Evolutionary conservation across 768 basidiomycete species (phyloP).

Genomic region (Coprinopsis sp.): DNA sequence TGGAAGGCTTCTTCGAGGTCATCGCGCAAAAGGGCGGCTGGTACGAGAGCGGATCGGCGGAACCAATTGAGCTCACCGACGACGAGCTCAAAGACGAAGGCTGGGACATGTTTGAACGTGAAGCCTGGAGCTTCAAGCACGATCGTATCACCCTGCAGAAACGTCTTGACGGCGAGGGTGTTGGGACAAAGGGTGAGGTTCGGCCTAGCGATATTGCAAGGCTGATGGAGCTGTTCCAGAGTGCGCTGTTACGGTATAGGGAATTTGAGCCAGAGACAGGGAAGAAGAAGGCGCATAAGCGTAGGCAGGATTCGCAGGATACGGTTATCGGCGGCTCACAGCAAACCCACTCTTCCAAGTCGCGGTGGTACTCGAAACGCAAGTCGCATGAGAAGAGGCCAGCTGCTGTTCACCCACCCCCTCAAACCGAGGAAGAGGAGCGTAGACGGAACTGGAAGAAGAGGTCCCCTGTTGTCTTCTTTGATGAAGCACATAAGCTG

Average conservation of each 20-base stretch:
- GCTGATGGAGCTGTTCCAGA: constrained; percentile 83
- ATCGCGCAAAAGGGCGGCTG: constrained; percentile 56
- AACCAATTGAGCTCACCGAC: constrained; percentile 2
- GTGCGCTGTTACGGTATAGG: constrained; percentile 55
- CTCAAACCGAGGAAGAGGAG: constrained; percentile 27
- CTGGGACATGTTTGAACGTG: constrained; percentile 7
- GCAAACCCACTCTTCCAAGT: constrained; percentile 20
- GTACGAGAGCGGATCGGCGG: constrained; percentile 44
- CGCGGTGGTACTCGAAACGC: constrained; percentile 30
- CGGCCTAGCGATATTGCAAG: constrained; percentile 78
- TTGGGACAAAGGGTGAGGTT: constrained; percentile 41
- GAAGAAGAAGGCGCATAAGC: constrained; percentile 20
- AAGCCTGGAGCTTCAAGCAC: constrained; percentile 40
- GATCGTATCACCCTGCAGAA: constrained; percentile 73
- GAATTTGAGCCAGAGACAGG: constrained; percentile 50
- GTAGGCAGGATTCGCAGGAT: constrained; percentile 25
- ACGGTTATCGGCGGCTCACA: constrained; percentile 32
- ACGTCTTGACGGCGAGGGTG: constrained; percentile 31
- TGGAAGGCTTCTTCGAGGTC: constrained; percentile 75
- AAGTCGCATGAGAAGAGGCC: constrained; percentile 18
- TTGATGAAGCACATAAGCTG: constrained; percentile 86
- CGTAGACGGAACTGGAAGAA: constrained; percentile 40
- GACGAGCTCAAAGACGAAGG: constrained; percentile 4
- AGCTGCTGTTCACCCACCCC: constrained; percentile 7
- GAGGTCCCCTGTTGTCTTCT: constrained; percentile 73